A percentile compares a stretch with the other conserved stretches of the same genome.
Conservation (phyloP, 78 protist species). For the Bodo saltans region DNA sequence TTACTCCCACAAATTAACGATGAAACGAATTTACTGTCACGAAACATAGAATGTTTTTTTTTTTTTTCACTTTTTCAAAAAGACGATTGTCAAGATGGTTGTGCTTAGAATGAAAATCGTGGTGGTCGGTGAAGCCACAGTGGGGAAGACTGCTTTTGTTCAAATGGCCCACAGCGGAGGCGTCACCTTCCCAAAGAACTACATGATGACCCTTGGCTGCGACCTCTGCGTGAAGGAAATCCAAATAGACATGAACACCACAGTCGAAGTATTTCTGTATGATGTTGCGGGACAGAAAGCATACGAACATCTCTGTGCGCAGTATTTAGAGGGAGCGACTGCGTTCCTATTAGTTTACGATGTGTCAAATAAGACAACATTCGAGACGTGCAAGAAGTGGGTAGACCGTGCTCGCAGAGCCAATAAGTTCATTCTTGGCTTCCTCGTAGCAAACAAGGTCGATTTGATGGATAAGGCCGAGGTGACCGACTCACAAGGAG, state of each 20-base stretch:
- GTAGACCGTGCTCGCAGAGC: background rate
- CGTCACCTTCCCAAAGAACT: constrained; percentile 27
- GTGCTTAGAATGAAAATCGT: constrained; percentile 6
- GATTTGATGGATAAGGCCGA: constrained; percentile 24
- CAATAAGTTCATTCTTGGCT: background rate
- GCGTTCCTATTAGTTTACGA: constrained; percentile 26
- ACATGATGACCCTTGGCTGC: constrained; percentile 33
- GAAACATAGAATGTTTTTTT: too few relatives aligned
- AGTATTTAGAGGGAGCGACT: background rate
- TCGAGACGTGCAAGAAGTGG: constrained; percentile 7
- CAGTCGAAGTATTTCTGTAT: constrained; percentile 16
- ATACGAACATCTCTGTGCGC: background rate
- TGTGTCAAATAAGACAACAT: background rate
- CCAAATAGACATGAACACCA: background rate
- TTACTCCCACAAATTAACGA: too few relatives aligned
- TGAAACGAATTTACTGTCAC: too few relatives aligned
- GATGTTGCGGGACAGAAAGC: constrained; percentile 18
- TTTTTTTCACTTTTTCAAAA: too few relatives aligned
- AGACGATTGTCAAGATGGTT: constrained; percentile 28
- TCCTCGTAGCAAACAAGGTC: constrained; percentile 21
- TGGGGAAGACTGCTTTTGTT: constrained; percentile 30
- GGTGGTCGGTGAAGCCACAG: constrained; percentile 34
- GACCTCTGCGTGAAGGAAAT: constrained; percentile 26
- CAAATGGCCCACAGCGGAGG: constrained; percentile 35
- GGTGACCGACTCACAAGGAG: background rate